These are phyloP conservation scores for Cucumis cinereus DNA, from an alignment of 306 rosid genomes.

Conservation along the genomic window DNA sequence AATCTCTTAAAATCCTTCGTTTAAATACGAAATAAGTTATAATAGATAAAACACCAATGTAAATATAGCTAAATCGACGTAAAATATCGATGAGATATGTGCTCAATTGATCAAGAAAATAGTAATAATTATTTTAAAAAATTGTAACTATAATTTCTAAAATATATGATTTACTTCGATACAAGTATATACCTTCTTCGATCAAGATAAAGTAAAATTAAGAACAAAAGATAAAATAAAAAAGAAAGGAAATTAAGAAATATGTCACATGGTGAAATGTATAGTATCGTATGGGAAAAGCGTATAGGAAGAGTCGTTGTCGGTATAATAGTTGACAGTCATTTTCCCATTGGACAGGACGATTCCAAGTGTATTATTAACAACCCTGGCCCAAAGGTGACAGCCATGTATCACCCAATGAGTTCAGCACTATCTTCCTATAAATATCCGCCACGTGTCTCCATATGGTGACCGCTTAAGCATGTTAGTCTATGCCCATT, in stretches of 20 bases:
- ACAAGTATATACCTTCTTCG: too few species aligned
- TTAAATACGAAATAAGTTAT: too few species aligned
- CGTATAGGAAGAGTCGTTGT: background rate
- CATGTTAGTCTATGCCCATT: background rate
- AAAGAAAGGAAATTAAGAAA: too few species aligned
- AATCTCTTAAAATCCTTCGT: too few species aligned
- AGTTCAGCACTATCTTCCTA: background rate
- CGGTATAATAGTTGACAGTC: background rate
- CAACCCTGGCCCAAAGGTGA: background rate
- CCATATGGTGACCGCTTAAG: background rate
- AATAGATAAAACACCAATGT: too few species aligned
- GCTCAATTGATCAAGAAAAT: too few species aligned
- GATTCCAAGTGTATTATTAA: constrained; percentile 1
- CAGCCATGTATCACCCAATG: background rate
- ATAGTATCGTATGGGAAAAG: background rate
- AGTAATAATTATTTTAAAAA: too few species aligned
- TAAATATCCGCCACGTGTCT: background rate
- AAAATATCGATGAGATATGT: too few species aligned
- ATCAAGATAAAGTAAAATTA: too few species aligned
- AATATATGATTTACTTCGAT: too few species aligned
- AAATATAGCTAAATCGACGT: too few species aligned
- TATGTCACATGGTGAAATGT: constrained; percentile 1
- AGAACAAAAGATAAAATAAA: rapidly evolving
- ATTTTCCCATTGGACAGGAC: background rate
- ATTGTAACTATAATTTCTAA: too few species aligned